These are phyloP conservation scores for Gossypium arboreum DNA, from an alignment of 345 rosid species.

Conservation along the genomic window DNA sequence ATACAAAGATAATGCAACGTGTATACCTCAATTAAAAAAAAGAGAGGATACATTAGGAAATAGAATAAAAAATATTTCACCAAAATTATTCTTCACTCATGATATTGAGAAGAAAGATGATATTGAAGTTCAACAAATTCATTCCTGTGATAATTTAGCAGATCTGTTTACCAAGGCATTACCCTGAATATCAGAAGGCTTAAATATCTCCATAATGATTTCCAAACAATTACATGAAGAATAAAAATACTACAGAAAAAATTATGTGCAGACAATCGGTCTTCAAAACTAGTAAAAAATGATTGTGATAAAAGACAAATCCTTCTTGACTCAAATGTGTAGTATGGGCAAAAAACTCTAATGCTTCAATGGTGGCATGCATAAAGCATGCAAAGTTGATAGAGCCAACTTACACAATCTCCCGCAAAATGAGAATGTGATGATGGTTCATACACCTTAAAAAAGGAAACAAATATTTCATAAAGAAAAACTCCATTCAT, in stretches of 20 bases:
- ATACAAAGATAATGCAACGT: no score
- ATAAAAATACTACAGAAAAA: not conserved
- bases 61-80: no score
- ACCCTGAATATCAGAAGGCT: not conserved
- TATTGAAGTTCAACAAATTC: no score
- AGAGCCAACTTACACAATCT: not conserved
- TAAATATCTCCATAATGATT: not conserved
- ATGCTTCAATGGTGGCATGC: not conserved
- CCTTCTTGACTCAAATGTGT: not conserved
- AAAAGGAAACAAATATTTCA: not conserved
- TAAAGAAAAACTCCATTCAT: not conserved
- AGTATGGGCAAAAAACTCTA: not conserved
- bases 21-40: no score
- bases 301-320: not conserved
- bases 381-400: not conserved
- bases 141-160: no score
- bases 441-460: not conserved
- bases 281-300: not conserved
- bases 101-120: no score
- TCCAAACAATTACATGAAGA: slow-evolving; percentile 1
- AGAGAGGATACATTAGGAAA: no score
- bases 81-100: no score
- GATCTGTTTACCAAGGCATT: no score
- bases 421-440: slow-evolving; percentile 9
- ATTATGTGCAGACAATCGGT: not conserved